Conservation (phyloP, 2,329 filamentous ascomycete species). For the Exophiala oligosperma region DNA sequence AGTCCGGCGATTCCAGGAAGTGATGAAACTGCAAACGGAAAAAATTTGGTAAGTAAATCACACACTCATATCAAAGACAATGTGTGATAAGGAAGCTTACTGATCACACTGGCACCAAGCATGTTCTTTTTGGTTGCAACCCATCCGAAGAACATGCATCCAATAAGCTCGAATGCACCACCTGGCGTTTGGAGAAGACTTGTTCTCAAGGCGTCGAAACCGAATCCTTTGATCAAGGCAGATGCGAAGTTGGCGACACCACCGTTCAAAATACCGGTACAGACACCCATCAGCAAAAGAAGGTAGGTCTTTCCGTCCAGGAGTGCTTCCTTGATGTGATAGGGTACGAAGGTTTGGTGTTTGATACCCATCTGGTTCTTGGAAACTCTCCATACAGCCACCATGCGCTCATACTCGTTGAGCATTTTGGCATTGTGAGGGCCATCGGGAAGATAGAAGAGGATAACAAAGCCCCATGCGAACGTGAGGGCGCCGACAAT, state of each 20-base stretch:
- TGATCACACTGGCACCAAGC: slow-evolving; percentile 15
- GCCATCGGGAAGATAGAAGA: slow-evolving; percentile 40
- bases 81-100: slow-evolving; percentile 7
- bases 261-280: slow-evolving; percentile 52
- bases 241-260: slow-evolving; percentile 51
- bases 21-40: slow-evolving; percentile 28
- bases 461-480: slow-evolving; percentile 39
- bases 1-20: slow-evolving; percentile 43
- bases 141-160: slow-evolving; percentile 19
- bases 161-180: slow-evolving; percentile 36
- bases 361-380: slow-evolving; percentile 46
- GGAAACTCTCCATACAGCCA: slow-evolving; percentile 43
- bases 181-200: slow-evolving; percentile 38
- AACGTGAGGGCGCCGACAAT: slow-evolving; percentile 47
- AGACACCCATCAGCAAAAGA: slow-evolving; percentile 43
- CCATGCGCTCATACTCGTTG: slow-evolving; percentile 39
- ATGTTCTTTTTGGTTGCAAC: slow-evolving; percentile 21
- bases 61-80: too few species aligned
- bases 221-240: slow-evolving; percentile 47
- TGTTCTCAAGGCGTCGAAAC: slow-evolving; percentile 38
- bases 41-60: not conserved
- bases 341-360: slow-evolving; percentile 36
- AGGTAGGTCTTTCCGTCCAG: slow-evolving; percentile 42
- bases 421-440: slow-evolving; percentile 41
- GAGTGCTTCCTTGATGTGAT: slow-evolving; percentile 41